Percentiles rank a stretch among this genome's conserved stretches.
Conservation (phyloP, 116 monocot species). For the Zostera marina region DNA sequence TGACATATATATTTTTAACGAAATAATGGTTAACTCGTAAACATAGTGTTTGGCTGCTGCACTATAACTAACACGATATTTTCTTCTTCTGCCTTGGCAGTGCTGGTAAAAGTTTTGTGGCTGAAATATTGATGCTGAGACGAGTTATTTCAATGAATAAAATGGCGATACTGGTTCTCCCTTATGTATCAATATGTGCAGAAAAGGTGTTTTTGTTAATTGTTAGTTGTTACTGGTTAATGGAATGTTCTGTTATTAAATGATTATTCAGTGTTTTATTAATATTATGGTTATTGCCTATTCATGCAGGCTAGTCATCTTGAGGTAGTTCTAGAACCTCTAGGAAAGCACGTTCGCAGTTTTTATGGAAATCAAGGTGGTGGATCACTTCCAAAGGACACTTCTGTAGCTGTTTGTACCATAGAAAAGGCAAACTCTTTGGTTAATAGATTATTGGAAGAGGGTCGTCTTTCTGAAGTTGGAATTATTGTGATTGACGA, state of each 20-base stretch:
- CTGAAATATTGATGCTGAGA: slow-evolving; percentile 96
- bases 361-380: slow-evolving; percentile 96
- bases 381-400: slow-evolving; percentile 82
- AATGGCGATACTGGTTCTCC: slow-evolving; percentile 94
- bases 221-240: no score
- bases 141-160: slow-evolving; percentile 64
- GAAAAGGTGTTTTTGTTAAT: slow-evolving; percentile 73
- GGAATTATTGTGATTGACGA: slow-evolving; percentile 98
- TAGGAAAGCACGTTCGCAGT: slow-evolving; percentile 94
- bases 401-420: slow-evolving; percentile 97
- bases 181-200: slow-evolving; percentile 95
- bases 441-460: slow-evolving; percentile 82
- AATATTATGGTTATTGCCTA: background rate
- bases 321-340: slow-evolving; percentile 74
- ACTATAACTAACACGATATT: background rate
- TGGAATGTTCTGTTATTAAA: background rate
- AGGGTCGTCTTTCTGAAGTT: slow-evolving; percentile 93
- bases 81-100: slow-evolving; percentile 16
- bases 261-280: background rate
- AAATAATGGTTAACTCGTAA: no score
- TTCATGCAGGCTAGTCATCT: slow-evolving; percentile 74
- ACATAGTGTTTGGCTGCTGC: no score
- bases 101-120: slow-evolving; percentile 98
- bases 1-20: no score
- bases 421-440: slow-evolving; percentile 98